A percentile compares a stretch with the other conserved stretches of the same genome.
Evolutionary conservation across 192 early-diverging fungal genomes (phyloP).

Genomic region (Backusella macrospora): DNA sequence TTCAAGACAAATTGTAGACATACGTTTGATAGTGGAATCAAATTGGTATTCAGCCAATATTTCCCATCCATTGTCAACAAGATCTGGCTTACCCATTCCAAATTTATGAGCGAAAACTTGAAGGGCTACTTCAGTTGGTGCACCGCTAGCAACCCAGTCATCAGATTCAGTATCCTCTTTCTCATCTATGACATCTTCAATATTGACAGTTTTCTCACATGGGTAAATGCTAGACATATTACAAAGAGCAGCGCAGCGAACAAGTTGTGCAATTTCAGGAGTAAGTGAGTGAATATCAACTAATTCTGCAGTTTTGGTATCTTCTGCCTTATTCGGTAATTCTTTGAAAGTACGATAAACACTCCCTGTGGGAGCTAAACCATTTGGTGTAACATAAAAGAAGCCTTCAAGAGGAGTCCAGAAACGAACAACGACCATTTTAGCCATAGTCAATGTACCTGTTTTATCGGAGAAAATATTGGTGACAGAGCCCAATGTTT

Average conservation of each 20-base stretch:
- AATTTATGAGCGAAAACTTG: slow-evolving; percentile 85
- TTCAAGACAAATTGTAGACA: slow-evolving; percentile 77
- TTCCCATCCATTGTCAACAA: slow-evolving; percentile 52
- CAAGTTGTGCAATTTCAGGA: slow-evolving; percentile 34
- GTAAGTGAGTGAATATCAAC: slow-evolving; percentile 22
- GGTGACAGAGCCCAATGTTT: slow-evolving; percentile 91
- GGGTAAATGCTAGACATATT: slow-evolving; percentile 76
- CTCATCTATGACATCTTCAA: not conserved
- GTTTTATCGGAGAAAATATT: slow-evolving; percentile 97
- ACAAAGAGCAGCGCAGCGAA: slow-evolving; percentile 75
- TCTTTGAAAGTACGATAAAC: slow-evolving; percentile 19
- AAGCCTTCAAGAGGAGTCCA: slow-evolving; percentile 80
- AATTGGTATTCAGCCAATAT: slow-evolving; percentile 68
- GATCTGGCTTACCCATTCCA: slow-evolving; percentile 69
- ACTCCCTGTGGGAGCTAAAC: slow-evolving; percentile 63
- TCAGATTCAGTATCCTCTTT: slow-evolving; percentile 34
- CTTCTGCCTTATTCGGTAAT: not conserved
- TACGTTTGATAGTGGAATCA: slow-evolving; percentile 83
- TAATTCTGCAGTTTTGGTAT: not conserved
- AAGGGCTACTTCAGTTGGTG: slow-evolving; percentile 93
- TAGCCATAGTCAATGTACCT: slow-evolving; percentile 91
- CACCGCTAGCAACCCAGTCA: slow-evolving; percentile 81
- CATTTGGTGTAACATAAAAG: slow-evolving; percentile 64
- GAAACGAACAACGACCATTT: slow-evolving; percentile 87
- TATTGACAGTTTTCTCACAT: slow-evolving; percentile 2